Base-by-base conservation (phyloP, 2,329 filamentous ascomycete genomes). In the Bipolaris victoriae region DNA sequence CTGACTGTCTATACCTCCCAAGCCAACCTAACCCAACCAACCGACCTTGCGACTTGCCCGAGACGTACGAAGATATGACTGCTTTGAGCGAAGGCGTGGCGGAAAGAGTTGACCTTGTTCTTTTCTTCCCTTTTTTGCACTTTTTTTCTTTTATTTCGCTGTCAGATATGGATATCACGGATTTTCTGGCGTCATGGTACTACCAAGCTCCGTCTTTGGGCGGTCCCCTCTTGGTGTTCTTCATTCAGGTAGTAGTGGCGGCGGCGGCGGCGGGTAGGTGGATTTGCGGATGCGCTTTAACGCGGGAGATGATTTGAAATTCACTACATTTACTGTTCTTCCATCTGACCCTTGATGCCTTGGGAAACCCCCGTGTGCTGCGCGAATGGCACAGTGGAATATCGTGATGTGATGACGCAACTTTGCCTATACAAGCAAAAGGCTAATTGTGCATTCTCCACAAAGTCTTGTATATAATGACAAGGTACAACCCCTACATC, bases 121-220 rank as follows among this genome's bases (percentile, higher is more conserved):
- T n/a, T n/a, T 40, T 31, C 11, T 31, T 45, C 9, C 9, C 50
- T 50, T 58, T 56, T 33, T 52, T 44, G 40, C 13, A n/a, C 35
- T 36, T 36, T 36, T 36, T 36, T 36, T 36, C 58, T 56, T 58
- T 55, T 33, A 53, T 44, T 52, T 48, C 49, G 36, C 43, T 65
- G 59, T 52, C 59, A 49, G 58, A 67, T 55, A 67, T 63, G 66
- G 59, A 63, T 61, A 65, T 67, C 62, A 67, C 47, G 65, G 67
- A 56, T 64, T 29, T 29, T 63, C 59, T 62, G 72, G 70, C 70
- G 69, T 74, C 64, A 64, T 52, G 58, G 64, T 65, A 60, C 64
- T 49, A 58, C 51, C 52, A 57, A 50, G 66, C 62, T 41, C 64
- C 61, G 64, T 64, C 49, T 62, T 46, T 61, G 59, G 52, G 22